Evolutionary conservation across 148 eudicot species (phyloP).

Genomic region (Simmondsia chinensis): DNA sequence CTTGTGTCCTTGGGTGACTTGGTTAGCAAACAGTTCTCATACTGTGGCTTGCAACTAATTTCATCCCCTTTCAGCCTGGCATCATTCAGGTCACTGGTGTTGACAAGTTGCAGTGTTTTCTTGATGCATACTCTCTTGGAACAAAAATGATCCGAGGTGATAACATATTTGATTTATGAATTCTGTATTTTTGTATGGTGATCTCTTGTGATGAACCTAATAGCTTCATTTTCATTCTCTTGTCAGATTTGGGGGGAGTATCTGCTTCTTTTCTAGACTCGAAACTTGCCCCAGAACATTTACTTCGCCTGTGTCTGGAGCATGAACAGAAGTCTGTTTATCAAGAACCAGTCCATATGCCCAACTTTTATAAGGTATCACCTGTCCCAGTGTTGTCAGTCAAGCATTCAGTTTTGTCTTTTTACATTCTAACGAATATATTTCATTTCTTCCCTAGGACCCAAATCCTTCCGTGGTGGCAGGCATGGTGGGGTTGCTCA

Average conservation of each 20-base stretch:
- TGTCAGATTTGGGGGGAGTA: conserved; percentile 52
- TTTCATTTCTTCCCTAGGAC: conserved; percentile 31
- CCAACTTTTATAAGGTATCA: conserved; percentile 81
- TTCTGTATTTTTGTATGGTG: not conserved
- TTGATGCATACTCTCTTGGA: conserved; percentile 62
- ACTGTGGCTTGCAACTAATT: conserved; percentile 3
- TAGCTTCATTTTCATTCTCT: conserved; percentile 5
- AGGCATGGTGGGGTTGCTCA: conserved; percentile 60
- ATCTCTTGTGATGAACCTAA: not conserved
- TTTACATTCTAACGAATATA: not conserved
- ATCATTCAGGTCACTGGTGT: conserved; percentile 46
- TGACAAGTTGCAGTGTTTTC: conserved; percentile 43
- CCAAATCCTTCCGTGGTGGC: conserved; percentile 69
- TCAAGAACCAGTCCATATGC: conserved; percentile 21
- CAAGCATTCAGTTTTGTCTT: not conserved
- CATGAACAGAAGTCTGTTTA: conserved; percentile 37
- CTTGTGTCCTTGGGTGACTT: not conserved
- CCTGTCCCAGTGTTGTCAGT: not conserved
- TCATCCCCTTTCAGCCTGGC: conserved; percentile 41
- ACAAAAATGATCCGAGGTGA: conserved; percentile 50
- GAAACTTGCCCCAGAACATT: conserved; percentile 62
- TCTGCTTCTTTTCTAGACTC: conserved; percentile 52
- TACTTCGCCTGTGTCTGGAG: conserved; percentile 76
- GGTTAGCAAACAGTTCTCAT: not conserved
- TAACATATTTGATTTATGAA: not conserved